A percentile compares a stretch with the other conserved stretches of the same genome.
Conservation (phyloP, 2,329 filamentous ascomycete genomes). For the Ceratocystis destructans region DNA sequence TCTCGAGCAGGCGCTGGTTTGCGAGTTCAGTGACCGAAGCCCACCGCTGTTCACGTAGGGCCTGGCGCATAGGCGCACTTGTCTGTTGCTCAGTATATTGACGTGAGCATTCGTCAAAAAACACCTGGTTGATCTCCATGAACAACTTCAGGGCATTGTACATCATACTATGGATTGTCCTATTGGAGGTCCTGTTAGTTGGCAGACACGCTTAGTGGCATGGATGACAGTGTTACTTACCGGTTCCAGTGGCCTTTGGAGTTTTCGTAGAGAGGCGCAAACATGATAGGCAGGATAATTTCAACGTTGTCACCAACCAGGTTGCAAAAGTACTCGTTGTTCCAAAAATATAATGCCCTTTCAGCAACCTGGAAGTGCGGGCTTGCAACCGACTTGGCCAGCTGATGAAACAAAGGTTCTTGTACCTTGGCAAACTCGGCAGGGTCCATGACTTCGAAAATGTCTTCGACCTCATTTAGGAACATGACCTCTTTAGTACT, state of each 20-base stretch:
- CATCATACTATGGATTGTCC: slow-evolving; percentile 98
- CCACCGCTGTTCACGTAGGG: slow-evolving; percentile 75
- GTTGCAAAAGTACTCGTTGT: slow-evolving; percentile 99
- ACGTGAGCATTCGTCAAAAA: slow-evolving; percentile 97
- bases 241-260: slow-evolving; percentile 99
- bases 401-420: slow-evolving; percentile 89
- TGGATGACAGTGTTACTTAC: slow-evolving; percentile 36
- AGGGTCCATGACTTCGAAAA: slow-evolving; percentile 99
- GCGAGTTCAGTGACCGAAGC: slow-evolving; percentile 71
- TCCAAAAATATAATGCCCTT: slow-evolving; percentile 97
- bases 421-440: slow-evolving; percentile 98
- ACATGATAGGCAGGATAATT: slow-evolving; percentile 98
- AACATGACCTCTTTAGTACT: slow-evolving; percentile 99
- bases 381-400: slow-evolving; percentile 95
- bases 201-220: background rate
- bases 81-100: slow-evolving; percentile 97
- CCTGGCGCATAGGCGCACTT: slow-evolving; percentile 71
- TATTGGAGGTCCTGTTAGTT: slow-evolving; percentile 27
- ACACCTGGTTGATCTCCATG: slow-evolving; percentile 98
- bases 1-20: slow-evolving; percentile 45
- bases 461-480: slow-evolving; percentile 96
- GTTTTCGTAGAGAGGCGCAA: slow-evolving; percentile 94
- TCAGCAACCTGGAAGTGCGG: slow-evolving; percentile 98
- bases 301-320: slow-evolving; percentile 98
- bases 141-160: slow-evolving; percentile 99